Conservation (phyloP, 2,329 filamentous ascomycete genomes). For the Monilinia vaccinii-corymbosi region DNA sequence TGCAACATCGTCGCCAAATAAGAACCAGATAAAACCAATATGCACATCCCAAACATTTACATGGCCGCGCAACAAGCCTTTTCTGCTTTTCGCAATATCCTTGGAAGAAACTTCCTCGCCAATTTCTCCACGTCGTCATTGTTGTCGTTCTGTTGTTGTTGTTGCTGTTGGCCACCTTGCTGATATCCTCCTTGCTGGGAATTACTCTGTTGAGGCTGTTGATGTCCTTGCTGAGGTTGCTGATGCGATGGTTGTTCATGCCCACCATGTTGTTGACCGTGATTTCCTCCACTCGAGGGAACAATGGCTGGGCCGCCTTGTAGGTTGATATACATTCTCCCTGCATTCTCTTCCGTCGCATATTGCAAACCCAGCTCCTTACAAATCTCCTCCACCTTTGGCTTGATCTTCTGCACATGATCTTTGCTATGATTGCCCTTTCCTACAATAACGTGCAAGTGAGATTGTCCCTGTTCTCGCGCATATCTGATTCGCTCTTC, state of each 20-base stretch:
- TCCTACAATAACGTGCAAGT: conserved; percentile 92
- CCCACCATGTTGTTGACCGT: conserved; percentile 37
- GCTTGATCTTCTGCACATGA: conserved; percentile 88
- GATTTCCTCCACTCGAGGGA: conserved; percentile 9
- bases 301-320: conserved; percentile 54
- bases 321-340: conserved; percentile 78
- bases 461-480: conserved; percentile 80
- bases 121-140: conserved; percentile 29
- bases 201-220: conserved; percentile 27
- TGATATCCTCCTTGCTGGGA: conserved; percentile 33
- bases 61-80: conserved; percentile 27
- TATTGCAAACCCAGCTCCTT: conserved; percentile 74
- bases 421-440: conserved; percentile 81
- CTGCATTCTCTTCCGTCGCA: conserved; percentile 80
- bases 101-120: conserved; percentile 27
- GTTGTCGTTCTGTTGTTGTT: conserved; percentile 30
- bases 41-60: conserved; percentile 13
- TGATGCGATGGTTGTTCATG: conserved; percentile 37
- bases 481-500: conserved; percentile 85
- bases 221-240: conserved; percentile 32
- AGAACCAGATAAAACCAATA: background rate
- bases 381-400: conserved; percentile 89
- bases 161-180: background rate
- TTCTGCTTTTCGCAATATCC: conserved; percentile 26
- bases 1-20: background rate